Evolutionary conservation across 1,284 basidiomycete genomes (phyloP), one percentile per base, ranked within the genome.

Genomic region (Leucoagaricus sp.): DNA sequence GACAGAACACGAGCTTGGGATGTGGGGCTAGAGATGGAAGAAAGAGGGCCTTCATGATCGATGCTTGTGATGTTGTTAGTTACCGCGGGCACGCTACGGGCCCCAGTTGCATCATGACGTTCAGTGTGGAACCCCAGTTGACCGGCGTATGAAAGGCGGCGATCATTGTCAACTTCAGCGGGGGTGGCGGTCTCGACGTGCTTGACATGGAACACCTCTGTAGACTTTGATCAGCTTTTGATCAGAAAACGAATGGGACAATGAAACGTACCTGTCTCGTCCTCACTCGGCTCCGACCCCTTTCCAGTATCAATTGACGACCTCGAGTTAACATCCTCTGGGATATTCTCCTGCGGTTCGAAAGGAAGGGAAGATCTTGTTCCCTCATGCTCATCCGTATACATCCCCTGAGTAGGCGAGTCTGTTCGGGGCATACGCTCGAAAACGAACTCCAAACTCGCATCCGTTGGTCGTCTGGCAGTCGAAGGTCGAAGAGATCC

Each of bases 261-360:
- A 10, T 8, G 47, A 40, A 31, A 69, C 80, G 69, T 58, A 85
- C 85, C 78, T 61, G 81, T 79, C 3, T 72, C 73, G 47, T 82
- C 77, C 38, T 77, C 66, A 31, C 73, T 68, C 21, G 66, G 63
- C 15, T 58, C 66, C 1, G 58, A 51, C 17, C 58, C 69, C 42
- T 68, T 49, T 5, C 31, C 63, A 17, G 40, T 51, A 61, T 77
- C 76, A 42, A 82, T 61, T 10, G 78, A 72, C 5, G 83, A 85
- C 0, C 81, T 82, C 8, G 81, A 84, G 21, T 83, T 76, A 2
- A 89, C 76, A 62, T 91, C 88, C 65, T 89, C 87, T 0, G 87
- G 85, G 12, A 89, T 72, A 26, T 74, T 76, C 7, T 68, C 66
- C 61, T 75, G 67, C 10, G 76, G 68, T 28, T 31, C 38, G 38